Percentiles rank a stretch among this genome's conserved stretches.
These are phyloP conservation scores for Ogataea trehaloabstinens DNA, from an alignment of 805 yeast genomes.

Conservation along the genomic window DNA sequence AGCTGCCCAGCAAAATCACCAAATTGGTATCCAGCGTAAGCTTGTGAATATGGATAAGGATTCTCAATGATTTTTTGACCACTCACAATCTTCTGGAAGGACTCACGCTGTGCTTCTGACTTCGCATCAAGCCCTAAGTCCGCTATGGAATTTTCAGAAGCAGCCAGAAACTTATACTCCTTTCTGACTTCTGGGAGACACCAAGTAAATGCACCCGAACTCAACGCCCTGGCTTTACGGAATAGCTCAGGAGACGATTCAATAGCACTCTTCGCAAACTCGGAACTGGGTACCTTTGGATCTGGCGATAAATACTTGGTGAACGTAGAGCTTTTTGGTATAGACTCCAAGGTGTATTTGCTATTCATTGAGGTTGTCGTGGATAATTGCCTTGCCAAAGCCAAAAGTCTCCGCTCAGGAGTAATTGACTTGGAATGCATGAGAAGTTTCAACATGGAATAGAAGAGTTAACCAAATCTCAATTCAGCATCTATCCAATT, in stretches of 20 bases:
- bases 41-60: constrained; percentile 78
- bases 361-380: constrained; percentile 1
- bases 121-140: constrained; percentile 60
- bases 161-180: constrained; percentile 50
- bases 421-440: constrained; percentile 3
- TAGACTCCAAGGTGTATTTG: constrained; percentile 18
- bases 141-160: constrained; percentile 56
- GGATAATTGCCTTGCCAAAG: constrained; percentile 11
- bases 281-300: constrained; percentile 27
- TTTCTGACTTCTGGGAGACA: constrained; percentile 63
- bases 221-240: constrained; percentile 50
- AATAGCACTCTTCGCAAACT: constrained; percentile 27
- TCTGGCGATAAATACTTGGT: constrained; percentile 29
- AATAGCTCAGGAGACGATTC: constrained; percentile 33
- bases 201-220: constrained; percentile 71
- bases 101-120: constrained; percentile 17
- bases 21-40: constrained; percentile 95
- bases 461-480: no score
- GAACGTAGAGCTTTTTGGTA: constrained; percentile 30
- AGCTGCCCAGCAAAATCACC: constrained; percentile 96
- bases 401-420: constrained; percentile 7
- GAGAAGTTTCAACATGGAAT: not conserved
- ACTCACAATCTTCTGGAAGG: constrained; percentile 52
- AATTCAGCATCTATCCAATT: no score
- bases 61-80: constrained; percentile 49